phyloP scores from a whole-genome alignment of 371 early-diverging fungal genomes.

The Mortierella sp. region DNA sequence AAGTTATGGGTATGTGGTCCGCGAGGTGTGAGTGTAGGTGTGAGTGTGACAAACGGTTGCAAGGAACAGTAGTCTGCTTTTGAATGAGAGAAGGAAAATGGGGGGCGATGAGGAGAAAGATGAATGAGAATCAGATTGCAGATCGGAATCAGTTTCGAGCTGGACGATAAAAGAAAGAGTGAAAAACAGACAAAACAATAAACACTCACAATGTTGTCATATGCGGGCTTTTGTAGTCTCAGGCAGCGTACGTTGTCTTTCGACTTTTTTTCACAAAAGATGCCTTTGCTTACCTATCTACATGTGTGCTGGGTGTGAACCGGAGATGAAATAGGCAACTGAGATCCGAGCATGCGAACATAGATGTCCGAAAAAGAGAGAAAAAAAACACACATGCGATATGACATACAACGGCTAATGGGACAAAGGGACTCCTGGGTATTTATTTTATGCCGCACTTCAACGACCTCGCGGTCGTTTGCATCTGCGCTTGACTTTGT shows the following conservation, averaged over 20 bases:
- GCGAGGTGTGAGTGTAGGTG: background rate
- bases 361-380: background rate
- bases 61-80: no score
- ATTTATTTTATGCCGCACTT: background rate
- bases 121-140: background rate
- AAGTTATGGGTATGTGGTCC: no score
- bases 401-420: background rate
- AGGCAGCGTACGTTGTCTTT: no score
- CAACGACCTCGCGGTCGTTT: background rate
- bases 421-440: background rate
- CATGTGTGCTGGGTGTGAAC: constrained; percentile 7
- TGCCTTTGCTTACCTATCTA: background rate
- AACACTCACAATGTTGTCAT: no score
- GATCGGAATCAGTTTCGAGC: background rate
- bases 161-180: background rate
- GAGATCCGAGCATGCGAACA: no score
- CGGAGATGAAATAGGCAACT: background rate
- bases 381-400: background rate
- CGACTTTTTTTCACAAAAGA: no score
- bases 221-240: no score
- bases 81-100: background rate
- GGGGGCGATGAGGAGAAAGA: background rate
- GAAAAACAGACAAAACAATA: background rate
- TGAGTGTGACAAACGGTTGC: background rate
- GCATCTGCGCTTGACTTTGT: background rate